Base-by-base conservation (phyloP, 2,329 filamentous ascomycete species). In the Rhynchosporium graminicola region DNA sequence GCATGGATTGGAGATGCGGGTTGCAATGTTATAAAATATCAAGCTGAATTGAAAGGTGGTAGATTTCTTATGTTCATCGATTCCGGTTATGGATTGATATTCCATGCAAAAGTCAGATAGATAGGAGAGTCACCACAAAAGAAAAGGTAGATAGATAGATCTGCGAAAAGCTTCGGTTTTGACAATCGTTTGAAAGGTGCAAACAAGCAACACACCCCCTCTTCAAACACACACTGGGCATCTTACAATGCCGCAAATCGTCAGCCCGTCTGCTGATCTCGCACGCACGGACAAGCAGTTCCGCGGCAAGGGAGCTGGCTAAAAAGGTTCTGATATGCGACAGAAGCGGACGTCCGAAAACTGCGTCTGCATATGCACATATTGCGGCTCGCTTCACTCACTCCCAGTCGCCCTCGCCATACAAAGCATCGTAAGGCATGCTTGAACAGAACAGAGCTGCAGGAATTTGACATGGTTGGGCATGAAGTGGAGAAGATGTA, bases 121-220 rank as follows among this genome's bases (percentile, higher is more conserved):
- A 20, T 20, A 20, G 20, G 20, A 20, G 20, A 40, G 36, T 12
- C 42, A 36, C 15, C 15, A 28, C 50, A 31, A 28, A 40, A 28
- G 26, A n/a, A 48, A 29, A 26, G 26, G 12, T 33, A 26, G 8
- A 43, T 28, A 33, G n/a, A 8, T 10, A 58, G 46, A 50, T 56
- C 46, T 42, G 43, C 31, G 40, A 40, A 40, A 20, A 20, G 20
- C 20, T 20, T 20, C 20, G 20, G 20, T 20, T 45, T 61, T 43
- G 58, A 42, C 48, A 60, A 55, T 60, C 59, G n/a, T 26, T 33
- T 61, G 31, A 31, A 51, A 61, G 28, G 15, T 56, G 51, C 59
- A 56, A 61, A 50, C 50, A 45, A 46, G 28, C 28, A 12, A 38
- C n/a, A 20, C 4, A 20, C 4, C 7, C 10, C 43, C 1, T 10